These are phyloP conservation scores for Xerocomus amazonicus DNA, from an alignment of 1,284 basidiomycete genomes.

Conservation along the genomic window DNA sequence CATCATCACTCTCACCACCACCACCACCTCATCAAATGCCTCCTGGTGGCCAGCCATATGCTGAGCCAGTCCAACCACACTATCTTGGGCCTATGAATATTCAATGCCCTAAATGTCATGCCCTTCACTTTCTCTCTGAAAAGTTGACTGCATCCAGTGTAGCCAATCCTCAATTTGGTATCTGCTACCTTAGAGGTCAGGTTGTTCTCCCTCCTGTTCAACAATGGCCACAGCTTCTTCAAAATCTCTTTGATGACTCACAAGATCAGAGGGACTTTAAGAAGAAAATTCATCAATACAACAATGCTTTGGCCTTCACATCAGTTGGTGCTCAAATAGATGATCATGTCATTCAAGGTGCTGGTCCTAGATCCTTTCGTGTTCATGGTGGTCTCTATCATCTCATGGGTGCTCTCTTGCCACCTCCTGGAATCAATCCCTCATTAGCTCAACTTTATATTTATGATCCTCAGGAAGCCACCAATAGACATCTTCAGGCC, in stretches of 20 bases:
- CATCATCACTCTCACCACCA: too few species aligned
- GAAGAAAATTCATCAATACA: constrained; percentile 36
- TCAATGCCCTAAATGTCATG: constrained; percentile 21
- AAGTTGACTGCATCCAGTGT: constrained; percentile 7
- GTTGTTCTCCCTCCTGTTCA: constrained; percentile 20
- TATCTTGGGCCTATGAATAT: background rate
- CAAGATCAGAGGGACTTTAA: constrained; percentile 18
- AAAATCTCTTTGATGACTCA: constrained; percentile 17
- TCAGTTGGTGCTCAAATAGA: constrained; percentile 37
- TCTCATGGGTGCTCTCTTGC: constrained; percentile 31
- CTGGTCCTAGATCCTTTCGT: constrained; percentile 26
- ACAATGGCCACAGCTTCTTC: constrained; percentile 18
- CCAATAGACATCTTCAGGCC: constrained; percentile 10
- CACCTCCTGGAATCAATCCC: constrained; percentile 20
- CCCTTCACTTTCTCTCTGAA: constrained; percentile 23
- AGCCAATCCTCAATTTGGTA: constrained; percentile 17
- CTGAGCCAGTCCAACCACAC: background rate
- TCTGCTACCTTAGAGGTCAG: constrained; percentile 28
- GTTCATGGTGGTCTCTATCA: constrained; percentile 40
- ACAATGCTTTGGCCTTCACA: constrained; percentile 39
- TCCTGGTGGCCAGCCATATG: too few species aligned
- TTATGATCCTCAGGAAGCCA: constrained; percentile 33
- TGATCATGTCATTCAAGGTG: background rate
- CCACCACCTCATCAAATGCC: too few species aligned
- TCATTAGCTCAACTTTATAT: constrained; percentile 41